These are phyloP conservation scores for Hortaea sp. DNA, from an alignment of 2,329 filamentous ascomycete species.

Conservation along the genomic window DNA sequence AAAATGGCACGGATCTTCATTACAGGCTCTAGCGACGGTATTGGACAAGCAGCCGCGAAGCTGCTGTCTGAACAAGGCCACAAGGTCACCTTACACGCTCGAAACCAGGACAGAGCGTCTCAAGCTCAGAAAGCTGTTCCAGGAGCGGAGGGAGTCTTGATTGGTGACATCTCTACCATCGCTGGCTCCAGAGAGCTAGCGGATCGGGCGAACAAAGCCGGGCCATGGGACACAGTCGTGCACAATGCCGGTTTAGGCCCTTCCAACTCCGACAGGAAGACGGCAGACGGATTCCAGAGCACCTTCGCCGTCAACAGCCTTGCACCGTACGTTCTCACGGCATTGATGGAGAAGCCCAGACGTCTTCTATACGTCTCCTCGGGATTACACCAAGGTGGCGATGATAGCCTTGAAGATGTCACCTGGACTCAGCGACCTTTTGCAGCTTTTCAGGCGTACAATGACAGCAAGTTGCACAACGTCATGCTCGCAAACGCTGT, in stretches of 20 bases:
- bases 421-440: slow-evolving; percentile 29
- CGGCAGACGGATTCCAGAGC: slow-evolving; percentile 37
- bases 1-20: slow-evolving; percentile 41
- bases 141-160: slow-evolving; percentile 40
- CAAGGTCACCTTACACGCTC: slow-evolving; percentile 47
- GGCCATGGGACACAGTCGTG: slow-evolving; percentile 45
- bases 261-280: slow-evolving; percentile 33
- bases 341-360: slow-evolving; percentile 39
- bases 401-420: slow-evolving; percentile 32
- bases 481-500: slow-evolving; percentile 47
- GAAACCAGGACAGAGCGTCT: slow-evolving; percentile 43
- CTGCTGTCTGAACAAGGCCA: slow-evolving; percentile 43
- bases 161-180: slow-evolving; percentile 44
- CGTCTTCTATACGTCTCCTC: slow-evolving; percentile 45
- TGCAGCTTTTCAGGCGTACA: slow-evolving; percentile 35
- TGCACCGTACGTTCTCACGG: slow-evolving; percentile 48
- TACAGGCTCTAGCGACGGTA: slow-evolving; percentile 49
- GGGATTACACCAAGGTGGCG: slow-evolving; percentile 41
- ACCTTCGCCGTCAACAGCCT: slow-evolving; percentile 48
- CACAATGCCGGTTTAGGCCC: slow-evolving; percentile 48
- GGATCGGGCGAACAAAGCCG: slow-evolving; percentile 38
- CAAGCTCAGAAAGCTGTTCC: slow-evolving; percentile 41
- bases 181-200: slow-evolving; percentile 43
- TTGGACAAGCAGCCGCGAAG: slow-evolving; percentile 43
- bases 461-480: slow-evolving; percentile 48